phyloP scores from a whole-genome alignment of 495 filamentous ascomycete genomes.

The Oidiodendron maius region DNA sequence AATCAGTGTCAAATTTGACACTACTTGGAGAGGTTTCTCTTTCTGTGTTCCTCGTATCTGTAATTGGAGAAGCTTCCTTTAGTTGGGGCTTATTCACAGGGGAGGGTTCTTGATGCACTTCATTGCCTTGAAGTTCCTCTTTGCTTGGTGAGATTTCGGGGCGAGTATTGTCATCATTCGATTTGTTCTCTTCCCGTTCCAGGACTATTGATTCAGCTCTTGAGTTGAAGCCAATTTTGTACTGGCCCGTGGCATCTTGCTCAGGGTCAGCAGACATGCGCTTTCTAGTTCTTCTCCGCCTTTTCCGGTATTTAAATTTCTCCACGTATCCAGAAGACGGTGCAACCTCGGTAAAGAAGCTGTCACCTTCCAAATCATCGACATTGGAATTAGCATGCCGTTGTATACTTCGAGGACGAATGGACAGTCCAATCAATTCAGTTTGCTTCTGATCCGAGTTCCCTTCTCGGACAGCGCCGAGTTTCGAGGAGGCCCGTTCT shows the following conservation, averaged over 20 bases:
- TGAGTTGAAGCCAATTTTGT: neutral
- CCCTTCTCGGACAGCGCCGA: too few species aligned
- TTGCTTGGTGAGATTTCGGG: too few species aligned
- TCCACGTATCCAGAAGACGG: slow-evolving; percentile 20
- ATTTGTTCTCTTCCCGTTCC: neutral
- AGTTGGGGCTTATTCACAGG: too few species aligned
- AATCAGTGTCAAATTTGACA: neutral
- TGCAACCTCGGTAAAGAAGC: slow-evolving; percentile 20
- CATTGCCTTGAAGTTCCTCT: too few species aligned
- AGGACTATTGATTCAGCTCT: neutral
- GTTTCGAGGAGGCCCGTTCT: too few species aligned
- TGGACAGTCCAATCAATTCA: slow-evolving; percentile 3
- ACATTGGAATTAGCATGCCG: neutral
- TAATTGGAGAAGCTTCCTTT: too few species aligned
- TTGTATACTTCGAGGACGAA: neutral
- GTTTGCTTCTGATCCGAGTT: too few species aligned
- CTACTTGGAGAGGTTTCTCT: neutral
- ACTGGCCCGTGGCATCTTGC: neutral
- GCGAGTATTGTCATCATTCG: too few species aligned
- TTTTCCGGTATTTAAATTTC: slow-evolving; percentile 17
- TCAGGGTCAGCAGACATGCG: neutral
- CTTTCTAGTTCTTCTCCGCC: slow-evolving; percentile 4
- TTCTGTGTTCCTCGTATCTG: neutral
- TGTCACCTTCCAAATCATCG: slow-evolving; percentile 1
- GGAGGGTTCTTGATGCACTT: too few species aligned